phyloP scores from a whole-genome alignment of 176 grass and related monocot genomes.

The Oryza meridionalis region DNA sequence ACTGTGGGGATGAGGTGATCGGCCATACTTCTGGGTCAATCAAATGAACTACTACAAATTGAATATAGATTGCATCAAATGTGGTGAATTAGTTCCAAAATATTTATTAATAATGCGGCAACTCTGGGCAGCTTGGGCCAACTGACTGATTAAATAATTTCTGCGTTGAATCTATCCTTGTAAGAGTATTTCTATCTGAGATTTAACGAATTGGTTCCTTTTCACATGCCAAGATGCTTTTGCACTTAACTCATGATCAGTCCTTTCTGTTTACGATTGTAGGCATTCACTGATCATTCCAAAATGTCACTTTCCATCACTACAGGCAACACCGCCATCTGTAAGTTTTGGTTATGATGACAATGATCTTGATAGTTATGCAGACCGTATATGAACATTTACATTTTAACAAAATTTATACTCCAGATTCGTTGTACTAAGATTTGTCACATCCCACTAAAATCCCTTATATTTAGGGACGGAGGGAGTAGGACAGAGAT shows the following conservation, averaged over 20 bases:
- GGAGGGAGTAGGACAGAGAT: neutral
- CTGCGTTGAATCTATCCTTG: neutral
- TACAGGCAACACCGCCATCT: slow-evolving; percentile 70
- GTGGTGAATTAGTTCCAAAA: neutral
- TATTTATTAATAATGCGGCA: neutral
- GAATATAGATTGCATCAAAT: neutral
- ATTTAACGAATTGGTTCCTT: neutral
- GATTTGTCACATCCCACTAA: no score
- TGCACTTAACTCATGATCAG: neutral
- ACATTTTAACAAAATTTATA: neutral
- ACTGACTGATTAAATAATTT: slow-evolving; percentile 11
- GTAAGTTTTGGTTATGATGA: slow-evolving; percentile 50
- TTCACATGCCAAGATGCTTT: neutral
- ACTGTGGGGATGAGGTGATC: neutral
- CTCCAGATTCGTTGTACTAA: no score
- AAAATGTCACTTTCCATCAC: slow-evolving; percentile 71
- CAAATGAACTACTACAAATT: neutral
- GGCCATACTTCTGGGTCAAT: neutral
- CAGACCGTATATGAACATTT: neutral
- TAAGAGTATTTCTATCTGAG: neutral
- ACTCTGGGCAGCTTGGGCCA: neutral
- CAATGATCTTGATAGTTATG: slow-evolving; percentile 11
- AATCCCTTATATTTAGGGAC: no score
- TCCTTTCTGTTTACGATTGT: slow-evolving; percentile 19
- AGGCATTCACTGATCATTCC: slow-evolving; percentile 88